phyloP scores from a whole-genome alignment of 139 green algal species.

The Tetradesmus lagerheimii region DNA sequence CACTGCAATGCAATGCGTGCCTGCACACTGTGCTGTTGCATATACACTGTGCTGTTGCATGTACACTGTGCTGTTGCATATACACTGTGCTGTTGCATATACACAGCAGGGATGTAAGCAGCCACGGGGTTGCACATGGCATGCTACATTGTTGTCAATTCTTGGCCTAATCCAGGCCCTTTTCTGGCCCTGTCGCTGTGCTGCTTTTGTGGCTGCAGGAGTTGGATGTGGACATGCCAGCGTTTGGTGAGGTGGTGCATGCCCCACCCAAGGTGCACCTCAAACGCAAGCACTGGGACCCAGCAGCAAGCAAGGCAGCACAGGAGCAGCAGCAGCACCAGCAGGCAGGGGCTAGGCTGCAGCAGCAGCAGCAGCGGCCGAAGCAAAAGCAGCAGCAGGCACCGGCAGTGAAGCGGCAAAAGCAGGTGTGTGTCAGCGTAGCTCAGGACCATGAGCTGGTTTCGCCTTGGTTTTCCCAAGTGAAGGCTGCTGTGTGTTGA shows the following conservation, averaged over 20 bases:
- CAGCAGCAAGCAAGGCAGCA: neutral
- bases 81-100: no score
- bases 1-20: neutral
- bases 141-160: no score
- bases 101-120: no score
- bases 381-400: slow-evolving; percentile 30
- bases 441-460: no score
- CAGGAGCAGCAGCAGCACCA: slow-evolving; percentile 28
- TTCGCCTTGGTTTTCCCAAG: no score
- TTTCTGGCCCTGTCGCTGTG: neutral
- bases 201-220: slow-evolving; percentile 34
- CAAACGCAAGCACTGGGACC: slow-evolving; percentile 49
- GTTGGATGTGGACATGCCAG: neutral
- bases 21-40: neutral
- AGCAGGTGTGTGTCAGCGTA: neutral
- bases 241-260: slow-evolving; percentile 47
- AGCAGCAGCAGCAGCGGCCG: neutral
- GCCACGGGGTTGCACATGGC: no score
- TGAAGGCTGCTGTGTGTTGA: no score
- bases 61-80: no score
- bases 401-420: neutral
- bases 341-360: neutral
- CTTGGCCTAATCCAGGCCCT: no score
- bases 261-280: slow-evolving; percentile 41
- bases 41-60: no score